Evolutionary conservation across 352 stramenopile genomes (phyloP).

Genomic region (Phytopythium vexans): DNA sequence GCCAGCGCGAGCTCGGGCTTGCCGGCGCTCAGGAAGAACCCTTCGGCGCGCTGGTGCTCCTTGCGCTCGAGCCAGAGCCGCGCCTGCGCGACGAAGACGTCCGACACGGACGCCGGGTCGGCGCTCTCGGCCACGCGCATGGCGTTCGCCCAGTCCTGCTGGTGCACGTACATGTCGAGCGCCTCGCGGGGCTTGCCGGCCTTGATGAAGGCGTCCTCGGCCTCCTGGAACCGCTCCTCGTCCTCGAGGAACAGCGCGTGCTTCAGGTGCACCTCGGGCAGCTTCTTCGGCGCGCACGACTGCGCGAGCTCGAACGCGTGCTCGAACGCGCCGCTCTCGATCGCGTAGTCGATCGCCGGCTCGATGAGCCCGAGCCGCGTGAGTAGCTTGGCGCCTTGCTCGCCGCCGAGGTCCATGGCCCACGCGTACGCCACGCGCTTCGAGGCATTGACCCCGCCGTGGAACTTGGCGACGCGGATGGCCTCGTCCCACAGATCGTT

Average conservation of each 20-base stretch:
- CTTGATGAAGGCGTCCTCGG: conserved; percentile 91
- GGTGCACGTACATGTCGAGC: conserved; percentile 96
- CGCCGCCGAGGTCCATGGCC: conserved; percentile 88
- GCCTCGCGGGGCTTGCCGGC: conserved; percentile 91
- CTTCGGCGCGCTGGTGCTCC: conserved; percentile 81
- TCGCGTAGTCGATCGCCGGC: conserved; percentile 92
- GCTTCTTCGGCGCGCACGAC: conserved; percentile 81
- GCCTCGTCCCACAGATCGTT: conserved; percentile 96
- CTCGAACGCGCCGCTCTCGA: conserved; percentile 91
- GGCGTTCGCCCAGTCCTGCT: conserved; percentile 91
- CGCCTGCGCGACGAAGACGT: conserved; percentile 92
- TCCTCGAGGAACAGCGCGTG: conserved; percentile 92
- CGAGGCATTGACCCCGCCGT: conserved; percentile 89
- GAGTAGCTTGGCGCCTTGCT: conserved; percentile 90
- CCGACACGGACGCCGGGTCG: conserved; percentile 83
- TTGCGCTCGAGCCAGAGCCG: conserved; percentile 82
- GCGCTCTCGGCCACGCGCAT: conserved; percentile 91
- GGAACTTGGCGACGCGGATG: conserved; percentile 92
- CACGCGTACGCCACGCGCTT: conserved; percentile 94
- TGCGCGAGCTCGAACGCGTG: conserved; percentile 91
- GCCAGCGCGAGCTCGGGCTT: conserved; percentile 90
- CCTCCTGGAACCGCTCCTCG: conserved; percentile 92
- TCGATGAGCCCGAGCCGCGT: conserved; percentile 91
- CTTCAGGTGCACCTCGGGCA: conserved; percentile 92
- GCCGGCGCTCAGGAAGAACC: conserved; percentile 89